Base-by-base conservation (phyloP, 192 early-diverging fungal species). In the Entomortierella parvispora region DNA sequence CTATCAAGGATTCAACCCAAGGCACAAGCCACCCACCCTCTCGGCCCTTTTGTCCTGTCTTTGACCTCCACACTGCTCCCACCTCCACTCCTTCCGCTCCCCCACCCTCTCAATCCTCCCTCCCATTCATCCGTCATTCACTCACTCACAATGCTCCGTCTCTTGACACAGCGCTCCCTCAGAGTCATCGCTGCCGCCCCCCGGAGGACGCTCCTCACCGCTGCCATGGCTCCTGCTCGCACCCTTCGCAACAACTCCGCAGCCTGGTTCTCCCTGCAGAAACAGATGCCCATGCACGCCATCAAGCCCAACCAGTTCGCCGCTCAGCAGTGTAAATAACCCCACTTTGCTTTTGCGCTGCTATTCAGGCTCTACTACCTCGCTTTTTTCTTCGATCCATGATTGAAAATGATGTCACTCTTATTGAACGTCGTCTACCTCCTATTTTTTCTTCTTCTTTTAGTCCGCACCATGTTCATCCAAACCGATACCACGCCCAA, bases 401-500 rank as follows among this genome's bases (percentile, higher is more conserved):
- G 48, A 48, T 23, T 37, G 3, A 22, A 43, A 65, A 46, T 47
- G 4, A 37, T 45, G 28, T 9, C 51, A 40, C 23, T 47, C n/a
- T n/a, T n/a, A n/a, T n/a, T n/a, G n/a, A n/a, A n/a, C n/a, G n/a
- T n/a, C n/a, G n/a, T 34, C n/a, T 32, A 18, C 17, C 28, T 2
- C n/a, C 23, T 14, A 12, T 29, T 56, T 46, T 60, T n/a, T 53
- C 10, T 15, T 32, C 2, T 28, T 28, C 14, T 28, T 15, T 46
- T 52, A 89, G 87, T 82, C 1, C 85, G 87, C 40, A 86, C 86
- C 29, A 94, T 95, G 93, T 95, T 95, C 74, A 93, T 94, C 52
- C 92, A 94, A 69, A 93, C 96, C 10, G 93, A 95, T 47, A 80
- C 87, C 10, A 99, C 98, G 9, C 98, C 98, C 40, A 99, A 98